Evolutionary conservation across 805 yeast genomes (phyloP).

Genomic region (Metschnikowia cerradonensis): DNA sequence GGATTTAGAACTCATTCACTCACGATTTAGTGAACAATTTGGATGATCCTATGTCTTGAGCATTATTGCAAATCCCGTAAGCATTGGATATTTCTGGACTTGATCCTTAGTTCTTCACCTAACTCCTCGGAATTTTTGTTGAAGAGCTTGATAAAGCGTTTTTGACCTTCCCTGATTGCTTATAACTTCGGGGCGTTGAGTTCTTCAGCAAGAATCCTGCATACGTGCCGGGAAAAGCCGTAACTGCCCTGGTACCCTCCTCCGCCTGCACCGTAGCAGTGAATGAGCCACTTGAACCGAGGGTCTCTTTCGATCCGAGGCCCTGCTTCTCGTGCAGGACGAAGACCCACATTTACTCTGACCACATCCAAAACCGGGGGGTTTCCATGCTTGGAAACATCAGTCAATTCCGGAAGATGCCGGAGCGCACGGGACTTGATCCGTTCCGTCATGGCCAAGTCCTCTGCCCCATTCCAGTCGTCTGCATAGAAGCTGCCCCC

Average conservation of each 20-base stretch:
- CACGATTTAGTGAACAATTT: too few species aligned
- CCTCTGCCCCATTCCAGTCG: constrained; percentile 19
- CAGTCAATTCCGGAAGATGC: constrained; percentile 38
- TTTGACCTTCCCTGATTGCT: too few species aligned
- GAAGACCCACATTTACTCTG: constrained; percentile 32
- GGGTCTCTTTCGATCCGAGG: constrained; percentile 32
- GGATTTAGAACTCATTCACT: too few species aligned
- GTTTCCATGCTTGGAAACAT: constrained; percentile 22
- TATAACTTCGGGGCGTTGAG: constrained; percentile 2
- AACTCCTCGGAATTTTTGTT: too few species aligned
- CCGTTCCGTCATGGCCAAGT: constrained; percentile 44
- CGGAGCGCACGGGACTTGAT: constrained; percentile 43
- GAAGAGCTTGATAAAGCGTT: too few species aligned
- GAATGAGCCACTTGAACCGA: constrained; percentile 41
- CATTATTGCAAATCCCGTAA: too few species aligned
- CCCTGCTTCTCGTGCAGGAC: constrained; percentile 37
- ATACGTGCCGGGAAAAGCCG: constrained; percentile 49
- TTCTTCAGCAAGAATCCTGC: constrained; percentile 1
- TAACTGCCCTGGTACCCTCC: constrained; percentile 53
- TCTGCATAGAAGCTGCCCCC: constrained; percentile 47
- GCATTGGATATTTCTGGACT: too few species aligned
- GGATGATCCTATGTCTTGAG: too few species aligned
- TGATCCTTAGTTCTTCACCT: too few species aligned
- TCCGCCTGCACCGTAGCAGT: constrained; percentile 57
- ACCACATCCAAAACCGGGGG: constrained; percentile 29